phyloP scores from a whole-genome alignment of 345 rosid genomes.

The Eucalyptus sp. region DNA sequence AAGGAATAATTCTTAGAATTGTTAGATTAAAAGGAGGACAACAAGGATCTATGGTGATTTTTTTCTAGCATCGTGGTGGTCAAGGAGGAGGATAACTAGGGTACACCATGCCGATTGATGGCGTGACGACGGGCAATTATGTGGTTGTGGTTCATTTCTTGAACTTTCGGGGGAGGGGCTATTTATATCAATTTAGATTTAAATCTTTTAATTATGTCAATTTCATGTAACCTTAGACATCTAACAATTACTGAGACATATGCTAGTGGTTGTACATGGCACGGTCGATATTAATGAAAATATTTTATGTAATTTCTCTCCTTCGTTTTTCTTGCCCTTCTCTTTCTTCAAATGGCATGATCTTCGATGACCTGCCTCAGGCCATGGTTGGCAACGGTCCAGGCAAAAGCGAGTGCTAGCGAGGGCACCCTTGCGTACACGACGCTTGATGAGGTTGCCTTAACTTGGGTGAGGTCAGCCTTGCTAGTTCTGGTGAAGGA shows the following conservation, averaged over 20 bases:
- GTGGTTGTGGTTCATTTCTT: neutral
- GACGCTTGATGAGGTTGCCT: neutral
- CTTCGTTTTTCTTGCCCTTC: too few relatives aligned
- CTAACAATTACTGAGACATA: rapidly evolving
- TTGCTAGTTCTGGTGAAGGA: rapidly evolving
- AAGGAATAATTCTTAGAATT: neutral
- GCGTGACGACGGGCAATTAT: neutral
- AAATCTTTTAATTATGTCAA: too few relatives aligned
- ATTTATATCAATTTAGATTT: too few relatives aligned
- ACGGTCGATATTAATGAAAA: too few relatives aligned
- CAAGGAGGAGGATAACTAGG: neutral
- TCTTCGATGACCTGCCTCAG: rapidly evolving
- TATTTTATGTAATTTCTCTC: too few relatives aligned
- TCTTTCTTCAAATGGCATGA: neutral
- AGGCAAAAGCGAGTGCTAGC: neutral
- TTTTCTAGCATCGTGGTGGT: neutral
- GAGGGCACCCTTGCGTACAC: neutral
- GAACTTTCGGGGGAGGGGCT: rapidly evolving
- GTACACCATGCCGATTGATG: neutral
- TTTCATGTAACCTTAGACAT: rapidly evolving
- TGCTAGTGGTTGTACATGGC: too few relatives aligned
- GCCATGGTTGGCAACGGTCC: neutral
- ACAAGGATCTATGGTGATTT: neutral
- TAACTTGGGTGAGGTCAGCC: rapidly evolving
- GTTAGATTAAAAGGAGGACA: neutral